Base-by-base conservation (phyloP, 2,329 filamentous ascomycete species). In the Colletotrichum sp. region DNA sequence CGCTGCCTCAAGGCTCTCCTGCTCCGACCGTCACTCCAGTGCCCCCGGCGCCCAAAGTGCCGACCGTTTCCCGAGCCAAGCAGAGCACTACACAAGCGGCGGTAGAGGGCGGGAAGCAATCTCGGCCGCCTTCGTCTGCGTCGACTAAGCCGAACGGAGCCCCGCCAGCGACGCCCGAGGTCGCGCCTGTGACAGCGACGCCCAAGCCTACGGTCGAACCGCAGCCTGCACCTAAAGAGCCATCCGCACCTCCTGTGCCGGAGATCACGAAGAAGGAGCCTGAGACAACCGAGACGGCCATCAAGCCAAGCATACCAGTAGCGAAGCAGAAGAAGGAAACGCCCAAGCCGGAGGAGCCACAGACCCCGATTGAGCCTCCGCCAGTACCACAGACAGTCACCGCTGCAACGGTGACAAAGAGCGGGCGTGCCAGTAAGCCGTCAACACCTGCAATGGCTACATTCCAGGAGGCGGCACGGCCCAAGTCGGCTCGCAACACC, bases 11-110 rank as follows among this genome's bases (percentile, higher is more conserved):
- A 77, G 87, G 81, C 70, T 94, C 93, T 55, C 93, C 94, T 32
- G 91, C 89, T 10, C 93, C 93, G 8, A 84, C 85, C 18, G 36
- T 66, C 3, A 63, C 32, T 32, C 71, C 70, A 26, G 70, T 66
- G 10, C 66, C 74, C 6, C 48, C 74, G 24, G 67, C 71, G 30
- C 64, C 61, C 8, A 78, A 77, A 24, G 32, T 69, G 21, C 68
- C 94, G 15, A 88, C 91, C 67, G 93, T 93, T 7, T 92, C 94
- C 7, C 92, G 95, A 79, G 92, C 92, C 48, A 92, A 95, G 80
- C 95, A 96, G 82, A 96, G 94, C 81, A 95, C 94, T 18, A 90
- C 91, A 71, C 90, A 92, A 74, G 90, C 90, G n/a, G 86, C 84
- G 67, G 86, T 86, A 39, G 92, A 94, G 75, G 89, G 87, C 77